Evolutionary conservation across 78 protist species (phyloP).

Genomic region (Dictyostelium intermedium): DNA sequence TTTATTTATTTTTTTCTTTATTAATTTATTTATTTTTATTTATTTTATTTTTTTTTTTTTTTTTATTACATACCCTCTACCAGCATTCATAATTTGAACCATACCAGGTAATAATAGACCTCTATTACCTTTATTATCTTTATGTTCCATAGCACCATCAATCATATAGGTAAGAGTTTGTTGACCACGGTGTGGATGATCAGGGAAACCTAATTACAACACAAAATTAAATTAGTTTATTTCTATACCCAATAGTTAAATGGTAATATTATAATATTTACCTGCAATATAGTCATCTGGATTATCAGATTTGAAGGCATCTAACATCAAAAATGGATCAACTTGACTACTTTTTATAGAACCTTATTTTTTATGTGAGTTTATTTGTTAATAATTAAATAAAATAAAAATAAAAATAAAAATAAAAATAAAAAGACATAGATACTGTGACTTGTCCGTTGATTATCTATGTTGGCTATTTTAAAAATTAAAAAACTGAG

Average conservation of each 20-base stretch:
- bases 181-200: conserved; percentile 93
- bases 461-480: too few relatives aligned
- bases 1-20: conserved; percentile 31
- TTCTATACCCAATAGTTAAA: too few relatives aligned
- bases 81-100: conserved; percentile 92
- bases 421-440: too few relatives aligned
- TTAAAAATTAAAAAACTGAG: too few relatives aligned
- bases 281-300: conserved; percentile 61
- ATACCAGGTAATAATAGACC: conserved; percentile 68
- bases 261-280: too few relatives aligned
- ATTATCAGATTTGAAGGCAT: conserved; percentile 50
- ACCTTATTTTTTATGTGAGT: neutral
- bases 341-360: neutral
- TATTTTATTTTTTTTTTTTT: conserved; percentile 43
- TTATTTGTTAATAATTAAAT: too few relatives aligned
- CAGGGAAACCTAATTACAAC: conserved; percentile 74
- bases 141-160: conserved; percentile 75
- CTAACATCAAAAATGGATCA: conserved; percentile 81
- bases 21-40: conserved; percentile 40
- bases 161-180: conserved; percentile 88
- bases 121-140: conserved; percentile 74
- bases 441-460: too few relatives aligned
- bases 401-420: too few relatives aligned
- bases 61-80: conserved; percentile 80
- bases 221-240: too few relatives aligned